Evolutionary conservation across 1,284 basidiomycete genomes (phyloP), one percentile per base, ranked within the genome.

Genomic region (Ustilago hordei): DNA sequence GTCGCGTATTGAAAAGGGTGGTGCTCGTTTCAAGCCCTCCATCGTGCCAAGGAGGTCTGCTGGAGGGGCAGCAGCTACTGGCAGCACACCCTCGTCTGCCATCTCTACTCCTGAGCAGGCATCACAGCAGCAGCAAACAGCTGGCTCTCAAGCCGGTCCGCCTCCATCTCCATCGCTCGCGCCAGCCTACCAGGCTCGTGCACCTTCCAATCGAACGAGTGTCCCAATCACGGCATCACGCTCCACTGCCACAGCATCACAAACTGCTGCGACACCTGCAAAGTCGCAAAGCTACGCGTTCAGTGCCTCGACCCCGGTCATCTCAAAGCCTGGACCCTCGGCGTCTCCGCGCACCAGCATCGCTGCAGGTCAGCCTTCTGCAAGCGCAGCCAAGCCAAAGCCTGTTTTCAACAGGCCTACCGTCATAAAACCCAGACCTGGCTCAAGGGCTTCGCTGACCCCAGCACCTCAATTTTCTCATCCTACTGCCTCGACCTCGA

Each of bases 1-100:
- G 60, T 71, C 68, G 60, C 68, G 76, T 59, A 78, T 78, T 66
- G 76, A 78, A 65, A 78, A 78, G 65, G 76, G 76, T 17, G 72
- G 76, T 31, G 67, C 76, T 36, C 64, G 69, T 17, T 78, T 78
- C 69, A 78, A 75, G 60, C 76, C 76, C 17, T 71, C 76, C 47
- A 78, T 78, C 48, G 72, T 75, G 13, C 76, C 76, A 31, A 64
- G 76, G 28, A 53, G 65, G 47, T 63, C 71, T 0, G 52, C 71
- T 9, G 58, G 41, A 55, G 66, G 59, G 13, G 56, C 66, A 12
- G 15, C 64, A n/a, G 56, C 66, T 8, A 15, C 64, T 11, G 2
- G 53, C 9, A 45, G 50, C 11, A 45, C 60, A 47, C 5, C 53
- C 4, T 9, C 64, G 11, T 54, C 69, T 1, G 13, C 66, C 41